phyloP scores from a whole-genome alignment of 2,329 filamentous ascomycete species.

The Samsoniella hepiali region DNA sequence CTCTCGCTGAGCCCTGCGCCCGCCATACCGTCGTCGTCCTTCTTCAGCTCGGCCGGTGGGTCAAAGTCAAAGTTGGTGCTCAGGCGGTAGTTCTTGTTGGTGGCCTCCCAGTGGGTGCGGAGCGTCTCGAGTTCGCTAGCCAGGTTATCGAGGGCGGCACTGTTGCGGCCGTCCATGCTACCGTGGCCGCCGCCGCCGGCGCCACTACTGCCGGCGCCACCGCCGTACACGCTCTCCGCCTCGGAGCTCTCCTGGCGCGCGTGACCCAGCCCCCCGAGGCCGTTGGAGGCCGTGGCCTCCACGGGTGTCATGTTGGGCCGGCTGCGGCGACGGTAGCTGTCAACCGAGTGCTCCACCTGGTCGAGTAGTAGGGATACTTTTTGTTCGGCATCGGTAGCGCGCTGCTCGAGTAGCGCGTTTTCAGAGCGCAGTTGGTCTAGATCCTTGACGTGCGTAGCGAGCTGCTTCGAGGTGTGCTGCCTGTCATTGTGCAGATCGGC shows the following conservation, averaged over 20 bases:
- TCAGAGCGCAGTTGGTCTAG: slow-evolving; percentile 80
- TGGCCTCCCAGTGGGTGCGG: slow-evolving; percentile 89
- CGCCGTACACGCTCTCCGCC: slow-evolving; percentile 59
- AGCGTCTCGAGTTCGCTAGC: slow-evolving; percentile 90
- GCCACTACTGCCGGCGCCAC: not conserved
- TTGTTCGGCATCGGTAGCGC: slow-evolving; percentile 84
- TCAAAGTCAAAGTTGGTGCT: slow-evolving; percentile 91
- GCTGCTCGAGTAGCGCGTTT: slow-evolving; percentile 75
- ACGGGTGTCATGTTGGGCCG: slow-evolving; percentile 53
- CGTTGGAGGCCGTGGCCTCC: slow-evolving; percentile 38
- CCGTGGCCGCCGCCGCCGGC: slow-evolving; percentile 35
- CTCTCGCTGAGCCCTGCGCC: slow-evolving; percentile 62
- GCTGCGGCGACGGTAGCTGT: slow-evolving; percentile 83
- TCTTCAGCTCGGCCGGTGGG: slow-evolving; percentile 36
- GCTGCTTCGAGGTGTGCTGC: slow-evolving; percentile 56
- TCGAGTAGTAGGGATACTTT: slow-evolving; percentile 91
- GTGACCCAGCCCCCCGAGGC: slow-evolving; percentile 38
- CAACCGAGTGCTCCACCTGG: slow-evolving; percentile 90
- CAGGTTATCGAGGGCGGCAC: slow-evolving; percentile 78
- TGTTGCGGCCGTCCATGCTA: slow-evolving; percentile 50
- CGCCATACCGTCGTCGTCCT: slow-evolving; percentile 41
- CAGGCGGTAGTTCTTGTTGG: slow-evolving; percentile 89
- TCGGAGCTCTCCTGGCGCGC: slow-evolving; percentile 56
- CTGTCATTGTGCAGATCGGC: slow-evolving; percentile 63
- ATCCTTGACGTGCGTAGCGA: slow-evolving; percentile 61